Evolutionary conservation across 176 grass and related monocot species (phyloP).

Genomic region (Lolium multiflorum): DNA sequence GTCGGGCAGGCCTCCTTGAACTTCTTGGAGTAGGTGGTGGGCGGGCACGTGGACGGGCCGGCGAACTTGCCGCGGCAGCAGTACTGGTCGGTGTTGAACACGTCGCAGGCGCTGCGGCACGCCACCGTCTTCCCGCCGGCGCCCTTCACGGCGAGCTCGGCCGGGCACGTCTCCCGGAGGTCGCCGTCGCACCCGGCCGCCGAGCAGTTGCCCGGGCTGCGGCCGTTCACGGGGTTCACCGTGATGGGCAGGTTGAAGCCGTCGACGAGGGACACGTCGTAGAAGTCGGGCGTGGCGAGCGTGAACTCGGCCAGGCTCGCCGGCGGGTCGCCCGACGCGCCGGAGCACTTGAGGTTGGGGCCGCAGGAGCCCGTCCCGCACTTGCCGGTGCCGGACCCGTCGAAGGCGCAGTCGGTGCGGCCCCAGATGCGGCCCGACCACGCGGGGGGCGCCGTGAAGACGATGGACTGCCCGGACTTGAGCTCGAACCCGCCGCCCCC

Average conservation of each 20-base stretch:
- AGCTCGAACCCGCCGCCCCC: constrained; percentile 63
- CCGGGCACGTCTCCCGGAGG: constrained; percentile 52
- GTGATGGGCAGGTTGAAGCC: constrained; percentile 46
- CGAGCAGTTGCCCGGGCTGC: constrained; percentile 46
- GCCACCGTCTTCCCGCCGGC: constrained; percentile 50
- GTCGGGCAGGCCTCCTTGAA: constrained; percentile 71
- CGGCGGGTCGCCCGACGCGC: constrained; percentile 53
- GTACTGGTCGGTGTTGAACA: constrained; percentile 77
- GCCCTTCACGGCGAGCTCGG: constrained; percentile 59
- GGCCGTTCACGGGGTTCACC: constrained; percentile 49
- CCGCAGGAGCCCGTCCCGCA: constrained; percentile 70
- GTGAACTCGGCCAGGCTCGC: constrained; percentile 75
- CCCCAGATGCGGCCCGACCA: constrained; percentile 79
- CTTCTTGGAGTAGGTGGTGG: constrained; percentile 63
- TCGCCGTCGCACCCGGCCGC: constrained; percentile 64
- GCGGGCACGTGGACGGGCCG: constrained; percentile 51
- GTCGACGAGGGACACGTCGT: constrained; percentile 42
- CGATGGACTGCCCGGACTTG: constrained; percentile 55
- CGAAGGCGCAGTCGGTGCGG: constrained; percentile 68
- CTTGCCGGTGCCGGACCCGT: constrained; percentile 53
- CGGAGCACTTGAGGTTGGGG: constrained; percentile 40
- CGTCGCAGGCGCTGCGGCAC: constrained; percentile 78
- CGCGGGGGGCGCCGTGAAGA: constrained; percentile 49
- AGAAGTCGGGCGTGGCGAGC: constrained; percentile 43
- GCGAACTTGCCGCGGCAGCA: constrained; percentile 65